phyloP scores from a whole-genome alignment of 345 rosid genomes.

The Salix arbutifolia region DNA sequence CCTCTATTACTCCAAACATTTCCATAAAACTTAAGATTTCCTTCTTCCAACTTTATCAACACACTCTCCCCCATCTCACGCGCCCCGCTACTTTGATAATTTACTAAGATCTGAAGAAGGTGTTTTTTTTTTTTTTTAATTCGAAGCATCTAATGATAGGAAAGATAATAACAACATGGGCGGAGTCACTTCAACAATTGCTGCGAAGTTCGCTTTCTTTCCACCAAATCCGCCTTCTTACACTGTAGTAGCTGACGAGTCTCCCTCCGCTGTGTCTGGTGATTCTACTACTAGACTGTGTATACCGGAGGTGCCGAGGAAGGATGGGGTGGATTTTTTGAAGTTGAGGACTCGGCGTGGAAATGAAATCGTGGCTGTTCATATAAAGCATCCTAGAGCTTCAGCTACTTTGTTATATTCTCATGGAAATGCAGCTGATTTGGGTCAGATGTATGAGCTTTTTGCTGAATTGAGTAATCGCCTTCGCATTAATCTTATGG shows the following conservation, averaged over 20 bases:
- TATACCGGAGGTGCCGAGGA: conserved; percentile 56
- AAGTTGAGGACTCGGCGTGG: conserved; percentile 76
- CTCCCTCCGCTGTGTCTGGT: conserved; percentile 23
- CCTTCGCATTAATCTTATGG: conserved; percentile 82
- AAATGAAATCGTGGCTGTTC: conserved; percentile 72
- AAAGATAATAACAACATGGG: conserved; percentile 51
- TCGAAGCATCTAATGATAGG: conserved; percentile 32
- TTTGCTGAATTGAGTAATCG: conserved; percentile 80
- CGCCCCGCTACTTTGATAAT: background rate
- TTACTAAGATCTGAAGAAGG: conserved; percentile 15
- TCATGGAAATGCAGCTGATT: conserved; percentile 97
- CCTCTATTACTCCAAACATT: background rate
- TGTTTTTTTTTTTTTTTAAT: conserved; percentile 35
- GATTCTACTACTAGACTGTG: conserved; percentile 22
- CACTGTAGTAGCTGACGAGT: conserved; percentile 44
- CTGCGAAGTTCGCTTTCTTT: conserved; percentile 95
- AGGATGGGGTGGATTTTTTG: conserved; percentile 62
- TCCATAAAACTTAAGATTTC: background rate
- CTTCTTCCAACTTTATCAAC: background rate
- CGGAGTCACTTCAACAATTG: conserved; percentile 94
- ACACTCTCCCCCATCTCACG: background rate
- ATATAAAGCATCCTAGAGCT: conserved; percentile 71
- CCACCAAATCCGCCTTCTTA: conserved; percentile 95
- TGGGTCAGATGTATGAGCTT: conserved; percentile 93
- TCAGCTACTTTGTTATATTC: conserved; percentile 74